phyloP scores from a whole-genome alignment of 2,329 filamentous ascomycete species.

The Coniochaeta sp. region DNA sequence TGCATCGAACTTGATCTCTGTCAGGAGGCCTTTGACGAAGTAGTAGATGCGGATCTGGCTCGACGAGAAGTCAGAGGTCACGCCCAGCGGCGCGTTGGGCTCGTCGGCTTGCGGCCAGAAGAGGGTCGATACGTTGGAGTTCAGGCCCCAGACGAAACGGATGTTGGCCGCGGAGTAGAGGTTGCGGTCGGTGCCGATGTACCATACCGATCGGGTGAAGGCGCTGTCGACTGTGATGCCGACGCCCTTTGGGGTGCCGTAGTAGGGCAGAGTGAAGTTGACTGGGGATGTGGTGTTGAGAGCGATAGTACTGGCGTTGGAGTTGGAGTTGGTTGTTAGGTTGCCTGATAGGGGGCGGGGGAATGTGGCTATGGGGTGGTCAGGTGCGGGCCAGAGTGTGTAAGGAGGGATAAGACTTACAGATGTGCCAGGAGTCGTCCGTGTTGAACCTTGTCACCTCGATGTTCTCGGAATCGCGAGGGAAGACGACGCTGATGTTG shows the following conservation, averaged over 20 bases:
- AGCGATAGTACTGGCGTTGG: constrained; percentile 12
- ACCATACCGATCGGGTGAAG: constrained; percentile 24
- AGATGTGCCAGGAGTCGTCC: constrained; percentile 22
- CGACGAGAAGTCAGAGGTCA: constrained; percentile 17
- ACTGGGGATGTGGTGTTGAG: constrained; percentile 13
- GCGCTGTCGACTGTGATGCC: constrained; percentile 20
- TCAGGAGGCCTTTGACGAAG: constrained; percentile 19
- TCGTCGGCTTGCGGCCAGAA: constrained; percentile 24
- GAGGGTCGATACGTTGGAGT: constrained; percentile 12
- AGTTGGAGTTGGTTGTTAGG: constrained; percentile 15
- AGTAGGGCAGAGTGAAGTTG: constrained; percentile 22
- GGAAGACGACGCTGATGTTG: constrained; percentile 26
- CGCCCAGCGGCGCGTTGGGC: constrained; percentile 18
- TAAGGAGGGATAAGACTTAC: constrained; percentile 14
- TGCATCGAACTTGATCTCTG: constrained; percentile 21
- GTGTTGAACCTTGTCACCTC: constrained; percentile 19
- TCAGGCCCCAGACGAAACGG: constrained; percentile 20
- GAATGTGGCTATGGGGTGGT: constrained; percentile 19
- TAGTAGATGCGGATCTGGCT: constrained; percentile 25
- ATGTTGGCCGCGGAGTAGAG: constrained; percentile 21
- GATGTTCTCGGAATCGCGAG: constrained; percentile 23
- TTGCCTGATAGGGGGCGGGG: constrained; percentile 20
- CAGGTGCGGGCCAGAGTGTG: constrained; percentile 2
- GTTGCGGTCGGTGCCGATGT: constrained; percentile 26
- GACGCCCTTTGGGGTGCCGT: constrained; percentile 18